Evolutionary conservation across 768 basidiomycete genomes (phyloP).

Genomic region (Boletus fagicola): DNA sequence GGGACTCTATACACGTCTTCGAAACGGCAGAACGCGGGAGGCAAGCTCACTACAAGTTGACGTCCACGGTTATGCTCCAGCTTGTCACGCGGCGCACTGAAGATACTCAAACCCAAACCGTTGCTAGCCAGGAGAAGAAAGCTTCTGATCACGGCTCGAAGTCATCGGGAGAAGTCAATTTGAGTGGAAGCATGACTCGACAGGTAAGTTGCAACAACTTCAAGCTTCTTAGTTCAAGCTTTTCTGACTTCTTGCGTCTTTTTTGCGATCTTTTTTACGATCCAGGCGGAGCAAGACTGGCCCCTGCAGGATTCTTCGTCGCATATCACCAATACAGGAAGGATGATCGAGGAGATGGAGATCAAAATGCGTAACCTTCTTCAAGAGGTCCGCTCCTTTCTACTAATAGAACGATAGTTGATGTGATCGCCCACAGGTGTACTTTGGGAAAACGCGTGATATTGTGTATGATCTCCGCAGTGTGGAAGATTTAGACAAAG

Average conservation of each 20-base stretch:
- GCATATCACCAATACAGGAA: constrained; percentile 92
- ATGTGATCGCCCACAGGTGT: constrained; percentile 53
- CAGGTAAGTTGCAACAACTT: constrained; percentile 56
- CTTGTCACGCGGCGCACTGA: constrained; percentile 57
- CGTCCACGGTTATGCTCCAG: constrained; percentile 95
- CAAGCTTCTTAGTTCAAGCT: constrained; percentile 7
- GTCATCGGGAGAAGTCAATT: constrained; percentile 69
- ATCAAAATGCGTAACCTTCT: constrained; percentile 97
- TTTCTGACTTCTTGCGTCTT: constrained; percentile 11
- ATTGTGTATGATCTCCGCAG: constrained; percentile 91
- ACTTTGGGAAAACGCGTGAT: constrained; percentile 96
- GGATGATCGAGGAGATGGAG: constrained; percentile 98
- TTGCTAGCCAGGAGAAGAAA: constrained; percentile 35
- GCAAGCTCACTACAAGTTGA: constrained; percentile 94
- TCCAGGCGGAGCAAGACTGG: constrained; percentile 82
- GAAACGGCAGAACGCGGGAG: constrained; percentile 90
- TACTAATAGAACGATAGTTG: constrained; percentile 3
- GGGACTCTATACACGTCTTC: constrained; percentile 99
- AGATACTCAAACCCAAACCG: constrained; percentile 17
- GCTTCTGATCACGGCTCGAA: constrained; percentile 48
- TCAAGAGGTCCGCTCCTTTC: constrained; percentile 59
- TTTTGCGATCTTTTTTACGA: constrained; percentile 4
- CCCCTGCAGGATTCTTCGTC: constrained; percentile 75
- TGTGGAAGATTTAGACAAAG: constrained; percentile 80
- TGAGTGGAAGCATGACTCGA: constrained; percentile 97